Conservation (phyloP, 2,329 filamentous ascomycete genomes). For the Juglanconis juglandina region DNA sequence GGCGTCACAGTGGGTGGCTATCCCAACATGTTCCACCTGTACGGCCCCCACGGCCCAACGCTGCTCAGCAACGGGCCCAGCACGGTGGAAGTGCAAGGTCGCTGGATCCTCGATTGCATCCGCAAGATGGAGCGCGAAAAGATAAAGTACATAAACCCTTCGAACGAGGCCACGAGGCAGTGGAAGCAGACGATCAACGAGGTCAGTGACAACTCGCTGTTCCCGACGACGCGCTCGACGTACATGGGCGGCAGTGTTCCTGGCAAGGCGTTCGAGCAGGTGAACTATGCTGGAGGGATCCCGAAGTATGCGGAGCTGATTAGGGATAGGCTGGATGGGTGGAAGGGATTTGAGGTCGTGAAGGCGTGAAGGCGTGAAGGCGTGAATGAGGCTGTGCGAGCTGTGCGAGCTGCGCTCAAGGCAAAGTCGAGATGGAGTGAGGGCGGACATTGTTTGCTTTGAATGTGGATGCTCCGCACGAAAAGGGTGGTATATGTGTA, state of each 20-base stretch:
- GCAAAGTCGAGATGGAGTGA: too few relatives aligned
- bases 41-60: constrained; percentile 54
- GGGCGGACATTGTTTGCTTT: too few relatives aligned
- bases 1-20: constrained; percentile 41
- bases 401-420: too few relatives aligned
- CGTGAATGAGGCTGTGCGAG: too few relatives aligned
- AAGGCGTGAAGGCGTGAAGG: neutral
- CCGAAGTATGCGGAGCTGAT: constrained; percentile 31
- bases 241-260: constrained; percentile 56
- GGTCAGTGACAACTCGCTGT: constrained; percentile 41
- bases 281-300: constrained; percentile 44
- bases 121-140: constrained; percentile 41
- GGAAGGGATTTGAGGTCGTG: constrained; percentile 30
- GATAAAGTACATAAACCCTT: constrained; percentile 49
- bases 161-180: constrained; percentile 36
- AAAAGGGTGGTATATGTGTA: too few relatives aligned
- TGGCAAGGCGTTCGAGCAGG: constrained; percentile 47
- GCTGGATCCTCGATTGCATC: constrained; percentile 51
- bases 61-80: constrained; percentile 53
- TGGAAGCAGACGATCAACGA: constrained; percentile 50
- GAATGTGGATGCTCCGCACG: too few relatives aligned
- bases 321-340: constrained; percentile 29
- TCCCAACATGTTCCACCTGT: constrained; percentile 50
- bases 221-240: constrained; percentile 47
- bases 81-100: constrained; percentile 50